Evolutionary conservation across 1,284 basidiomycete species (phyloP).

Genomic region (Puccinia hordei): DNA sequence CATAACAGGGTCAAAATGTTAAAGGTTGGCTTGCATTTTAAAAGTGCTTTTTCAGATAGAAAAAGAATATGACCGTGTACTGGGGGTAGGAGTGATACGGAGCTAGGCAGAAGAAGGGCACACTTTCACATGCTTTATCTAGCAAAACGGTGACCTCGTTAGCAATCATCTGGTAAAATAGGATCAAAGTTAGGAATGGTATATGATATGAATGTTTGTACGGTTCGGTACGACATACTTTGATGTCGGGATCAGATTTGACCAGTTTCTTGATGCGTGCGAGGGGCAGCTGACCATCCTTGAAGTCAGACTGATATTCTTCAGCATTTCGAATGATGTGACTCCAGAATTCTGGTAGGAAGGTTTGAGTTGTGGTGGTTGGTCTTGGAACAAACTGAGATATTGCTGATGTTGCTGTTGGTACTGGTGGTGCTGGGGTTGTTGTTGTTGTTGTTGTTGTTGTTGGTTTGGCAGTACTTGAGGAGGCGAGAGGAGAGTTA

Average conservation of each 20-base stretch:
- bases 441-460: not conserved
- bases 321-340: constrained; percentile 32
- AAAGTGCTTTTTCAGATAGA: too few relatives aligned
- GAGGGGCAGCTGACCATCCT: constrained; percentile 38
- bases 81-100: not conserved
- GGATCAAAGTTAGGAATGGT: not conserved
- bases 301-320: constrained; percentile 37
- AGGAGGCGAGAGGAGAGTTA: not conserved
- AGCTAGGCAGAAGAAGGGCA: not conserved
- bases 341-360: constrained; percentile 39
- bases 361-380: constrained; percentile 33
- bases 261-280: constrained; percentile 41
- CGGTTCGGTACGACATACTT: constrained; percentile 1
- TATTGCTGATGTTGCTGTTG: not conserved
- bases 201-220: not conserved
- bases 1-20: not conserved
- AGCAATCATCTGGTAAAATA: constrained; percentile 54
- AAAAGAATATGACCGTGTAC: not conserved
- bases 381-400: constrained; percentile 34
- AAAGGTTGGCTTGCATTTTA: not conserved
- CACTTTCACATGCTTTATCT: constrained; percentile 59
- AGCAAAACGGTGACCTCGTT: constrained; percentile 59
- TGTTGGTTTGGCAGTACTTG: not conserved
- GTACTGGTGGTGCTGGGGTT: not conserved
- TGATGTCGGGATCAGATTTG: constrained; percentile 46